A percentile compares a stretch with the other conserved stretches of the same genome.
phyloP scores from a whole-genome alignment of 2,329 filamentous ascomycete species.

The Neurospora crassa region DNA sequence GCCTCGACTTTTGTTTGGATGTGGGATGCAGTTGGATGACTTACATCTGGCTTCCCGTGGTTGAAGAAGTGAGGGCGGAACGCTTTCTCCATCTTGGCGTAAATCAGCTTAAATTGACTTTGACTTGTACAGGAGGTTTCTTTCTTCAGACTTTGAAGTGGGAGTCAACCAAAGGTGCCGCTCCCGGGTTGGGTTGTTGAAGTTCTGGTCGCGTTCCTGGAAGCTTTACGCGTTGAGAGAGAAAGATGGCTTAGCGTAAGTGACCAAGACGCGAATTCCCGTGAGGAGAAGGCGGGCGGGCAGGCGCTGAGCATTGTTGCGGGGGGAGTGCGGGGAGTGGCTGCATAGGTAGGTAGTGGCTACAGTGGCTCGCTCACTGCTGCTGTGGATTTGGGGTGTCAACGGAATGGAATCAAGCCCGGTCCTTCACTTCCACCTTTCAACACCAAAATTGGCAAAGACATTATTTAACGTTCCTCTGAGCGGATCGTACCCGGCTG shows the following conservation, averaged over 20 bases:
- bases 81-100: constrained; percentile 10
- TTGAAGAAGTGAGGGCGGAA: constrained; percentile 35
- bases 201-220: not conserved
- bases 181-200: not conserved
- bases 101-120: not conserved
- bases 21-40: not conserved
- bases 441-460: not conserved
- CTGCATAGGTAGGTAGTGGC: not conserved
- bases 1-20: not conserved
- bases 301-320: not conserved
- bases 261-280: constrained; percentile 5
- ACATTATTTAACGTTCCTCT: not conserved
- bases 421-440: not conserved
- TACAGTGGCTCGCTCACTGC: not conserved
- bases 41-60: constrained; percentile 28
- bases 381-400: not conserved
- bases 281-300: not conserved
- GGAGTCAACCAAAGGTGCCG: too few species aligned
- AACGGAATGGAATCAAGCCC: not conserved
- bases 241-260: not conserved
- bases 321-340: not conserved
- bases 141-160: not conserved
- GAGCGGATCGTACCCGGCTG: not conserved
- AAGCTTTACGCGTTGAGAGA: not conserved
- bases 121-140: not conserved